Conservation (phyloP, 495 filamentous ascomycete genomes). For the Aspergillus nidulans region DNA sequence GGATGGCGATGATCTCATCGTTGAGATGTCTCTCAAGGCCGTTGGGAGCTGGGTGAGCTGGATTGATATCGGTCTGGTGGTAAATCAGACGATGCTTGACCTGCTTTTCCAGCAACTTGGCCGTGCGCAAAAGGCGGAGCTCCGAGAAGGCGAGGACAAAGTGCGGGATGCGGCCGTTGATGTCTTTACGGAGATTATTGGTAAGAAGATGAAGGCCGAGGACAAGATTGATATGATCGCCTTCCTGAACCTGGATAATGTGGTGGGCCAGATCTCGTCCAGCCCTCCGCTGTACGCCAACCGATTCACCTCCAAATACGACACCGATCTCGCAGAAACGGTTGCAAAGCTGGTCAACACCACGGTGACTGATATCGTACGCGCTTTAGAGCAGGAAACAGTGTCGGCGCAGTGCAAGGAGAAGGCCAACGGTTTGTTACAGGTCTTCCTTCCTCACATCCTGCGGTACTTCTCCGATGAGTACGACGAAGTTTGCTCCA, state of each 20-base stretch:
- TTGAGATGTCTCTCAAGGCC: constrained; percentile 82
- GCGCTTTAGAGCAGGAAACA: constrained; percentile 60
- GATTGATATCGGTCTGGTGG: constrained; percentile 91
- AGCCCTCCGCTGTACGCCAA: constrained; percentile 73
- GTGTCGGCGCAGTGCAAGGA: constrained; percentile 50
- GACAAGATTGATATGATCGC: constrained; percentile 93
- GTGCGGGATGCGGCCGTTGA: constrained; percentile 84
- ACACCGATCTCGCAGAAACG: constrained; percentile 88
- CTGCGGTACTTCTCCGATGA: constrained; percentile 95
- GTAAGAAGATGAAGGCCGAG: constrained; percentile 91
- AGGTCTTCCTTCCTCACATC: constrained; percentile 76
- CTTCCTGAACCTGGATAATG: constrained; percentile 78
- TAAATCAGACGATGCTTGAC: constrained; percentile 80
- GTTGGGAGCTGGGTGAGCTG: constrained; percentile 96
- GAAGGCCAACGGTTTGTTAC: constrained; percentile 69
- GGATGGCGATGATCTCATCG: constrained; percentile 64
- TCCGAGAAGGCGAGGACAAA: constrained; percentile 57
- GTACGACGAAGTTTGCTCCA: constrained; percentile 95
- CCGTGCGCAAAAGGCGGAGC: constrained; percentile 48
- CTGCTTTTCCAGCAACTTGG: constrained; percentile 76
- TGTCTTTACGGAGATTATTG: constrained; percentile 89
- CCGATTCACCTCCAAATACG: constrained; percentile 77
- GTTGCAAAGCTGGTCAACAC: constrained; percentile 97
- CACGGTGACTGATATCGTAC: constrained; percentile 77
- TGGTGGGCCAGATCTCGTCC: constrained; percentile 74